Evolutionary conservation across 1,284 basidiomycete species (phyloP).

Genomic region (Cutaneotrichosporon sp.): DNA sequence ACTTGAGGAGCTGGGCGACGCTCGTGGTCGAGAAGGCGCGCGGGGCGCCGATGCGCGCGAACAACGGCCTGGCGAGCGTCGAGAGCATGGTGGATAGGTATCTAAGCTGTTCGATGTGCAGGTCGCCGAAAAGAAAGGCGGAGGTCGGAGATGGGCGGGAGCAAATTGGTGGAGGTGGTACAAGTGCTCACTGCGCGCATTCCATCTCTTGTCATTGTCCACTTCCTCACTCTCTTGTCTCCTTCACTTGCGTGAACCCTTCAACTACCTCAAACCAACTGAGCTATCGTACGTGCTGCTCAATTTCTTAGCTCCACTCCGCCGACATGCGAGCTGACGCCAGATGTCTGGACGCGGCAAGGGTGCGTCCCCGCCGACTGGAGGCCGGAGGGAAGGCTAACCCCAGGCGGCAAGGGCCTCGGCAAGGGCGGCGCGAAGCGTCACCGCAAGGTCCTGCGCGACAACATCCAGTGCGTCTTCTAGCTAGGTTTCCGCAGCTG

Average conservation of each 20-base stretch:
- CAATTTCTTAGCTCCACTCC: no score
- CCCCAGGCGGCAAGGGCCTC: slow-evolving; percentile 66
- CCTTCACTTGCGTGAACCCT: no score
- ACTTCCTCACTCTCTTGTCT: neutral
- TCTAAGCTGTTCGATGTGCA: neutral
- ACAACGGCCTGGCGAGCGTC: neutral
- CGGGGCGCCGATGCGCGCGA: neutral
- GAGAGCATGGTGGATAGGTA: slow-evolving; percentile 7
- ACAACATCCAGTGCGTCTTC: slow-evolving; percentile 86
- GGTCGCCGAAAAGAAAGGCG: neutral
- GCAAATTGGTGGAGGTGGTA: neutral
- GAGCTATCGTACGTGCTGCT: no score
- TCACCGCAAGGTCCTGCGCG: slow-evolving; percentile 77
- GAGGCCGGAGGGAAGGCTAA: neutral
- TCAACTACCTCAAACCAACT: no score
- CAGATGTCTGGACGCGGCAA: slow-evolving; percentile 76
- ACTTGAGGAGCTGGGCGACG: slow-evolving; percentile 33
- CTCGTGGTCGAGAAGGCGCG: slow-evolving; percentile 20
- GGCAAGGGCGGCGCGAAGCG: slow-evolving; percentile 87
- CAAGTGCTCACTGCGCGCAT: neutral
- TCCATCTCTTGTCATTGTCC: neutral
- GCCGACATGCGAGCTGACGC: neutral
- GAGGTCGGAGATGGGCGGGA: neutral
- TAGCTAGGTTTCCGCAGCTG: slow-evolving; percentile 19
- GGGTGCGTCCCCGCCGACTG: slow-evolving; percentile 49